Evolutionary conservation across 139 green algal genomes (phyloP).

Genomic region (Chloropicon primus): DNA sequence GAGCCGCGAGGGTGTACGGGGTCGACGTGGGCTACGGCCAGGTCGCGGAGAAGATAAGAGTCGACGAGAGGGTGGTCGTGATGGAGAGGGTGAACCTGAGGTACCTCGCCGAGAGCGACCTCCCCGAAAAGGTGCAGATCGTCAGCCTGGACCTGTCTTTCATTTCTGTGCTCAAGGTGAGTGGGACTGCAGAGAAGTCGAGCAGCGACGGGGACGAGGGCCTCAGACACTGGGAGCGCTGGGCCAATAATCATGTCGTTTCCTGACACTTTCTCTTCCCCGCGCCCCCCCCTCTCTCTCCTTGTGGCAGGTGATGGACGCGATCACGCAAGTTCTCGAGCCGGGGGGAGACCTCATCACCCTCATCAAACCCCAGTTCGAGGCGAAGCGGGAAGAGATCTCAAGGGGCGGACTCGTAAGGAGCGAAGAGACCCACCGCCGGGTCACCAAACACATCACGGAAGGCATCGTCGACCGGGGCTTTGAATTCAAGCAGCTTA

Average conservation of each 20-base stretch:
- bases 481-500: conserved; percentile 39
- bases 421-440: conserved; percentile 28
- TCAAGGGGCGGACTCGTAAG: conserved; percentile 58
- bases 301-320: conserved; percentile 29
- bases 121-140: conserved; percentile 40
- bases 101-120: conserved; percentile 37
- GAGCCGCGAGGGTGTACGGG: conserved; percentile 64
- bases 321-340: conserved; percentile 35
- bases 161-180: conserved; percentile 80
- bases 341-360: conserved; percentile 50
- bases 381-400: conserved; percentile 54
- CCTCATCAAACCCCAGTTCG: conserved; percentile 97
- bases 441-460: conserved; percentile 38
- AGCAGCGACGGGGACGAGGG: too few relatives aligned
- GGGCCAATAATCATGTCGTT: too few relatives aligned
- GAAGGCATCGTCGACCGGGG: conserved; percentile 32
- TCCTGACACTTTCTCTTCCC: too few relatives aligned
- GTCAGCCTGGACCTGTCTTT: conserved; percentile 92
- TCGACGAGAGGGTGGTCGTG: conserved; percentile 57
- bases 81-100: conserved; percentile 91
- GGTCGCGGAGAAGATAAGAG: conserved; percentile 71
- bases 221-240: too few relatives aligned
- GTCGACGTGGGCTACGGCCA: conserved; percentile 92
- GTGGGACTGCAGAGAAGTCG: not conserved
- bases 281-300: not conserved